Base-by-base conservation (phyloP, 2,329 filamentous ascomycete species). In the Rugonectria rugulosa region DNA sequence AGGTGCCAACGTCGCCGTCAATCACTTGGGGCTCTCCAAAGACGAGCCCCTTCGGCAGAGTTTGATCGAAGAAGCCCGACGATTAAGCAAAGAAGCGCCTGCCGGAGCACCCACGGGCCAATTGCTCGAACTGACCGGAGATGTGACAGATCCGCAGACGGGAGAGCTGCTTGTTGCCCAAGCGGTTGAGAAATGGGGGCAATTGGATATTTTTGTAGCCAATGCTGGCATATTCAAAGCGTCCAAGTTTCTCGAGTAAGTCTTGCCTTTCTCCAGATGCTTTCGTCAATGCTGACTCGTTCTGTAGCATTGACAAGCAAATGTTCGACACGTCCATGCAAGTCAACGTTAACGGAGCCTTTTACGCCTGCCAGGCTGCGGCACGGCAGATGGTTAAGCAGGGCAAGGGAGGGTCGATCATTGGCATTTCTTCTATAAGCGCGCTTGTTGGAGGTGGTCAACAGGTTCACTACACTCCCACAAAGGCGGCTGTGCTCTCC, bases 401-500 rank as follows among this genome's bases (percentile, higher is more conserved):
- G 17, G 43, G 42, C 7, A 43, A 31, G 3, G 90, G 90, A 9
- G 91, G 91, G 15, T 86, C 83, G 60, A 92, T 95, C 66, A 92
- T 91, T 59, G 88, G 82, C 41, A 80, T 91, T 21, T 86, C 82
- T 3, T 88, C 84, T 53, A 90, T 91, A 65, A 84, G 80, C 14
- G 88, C 88, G 0, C 80, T 91, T 2, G 87, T 91, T 0, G 91
- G 91, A 23, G 90, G 90, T 23, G 88, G 87, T 0, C 78, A 80
- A 27, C 90, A 94, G 74, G 86, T 84, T 11, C 90, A 94, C 69
- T 94, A 94, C 73, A 93, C 90, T 4, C 89, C 90, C 8, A 93
- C 90, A 7, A 94, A 94, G 73, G 90, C 90, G 0, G 90, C 89
- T 2, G 81, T 94, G 1, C 68, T 90, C n/a, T 88, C 84, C 24